Evolutionary conservation across 306 rosid genomes (phyloP), one percentile per base, ranked within the genome.

Genomic region (Cicer bijugum): DNA sequence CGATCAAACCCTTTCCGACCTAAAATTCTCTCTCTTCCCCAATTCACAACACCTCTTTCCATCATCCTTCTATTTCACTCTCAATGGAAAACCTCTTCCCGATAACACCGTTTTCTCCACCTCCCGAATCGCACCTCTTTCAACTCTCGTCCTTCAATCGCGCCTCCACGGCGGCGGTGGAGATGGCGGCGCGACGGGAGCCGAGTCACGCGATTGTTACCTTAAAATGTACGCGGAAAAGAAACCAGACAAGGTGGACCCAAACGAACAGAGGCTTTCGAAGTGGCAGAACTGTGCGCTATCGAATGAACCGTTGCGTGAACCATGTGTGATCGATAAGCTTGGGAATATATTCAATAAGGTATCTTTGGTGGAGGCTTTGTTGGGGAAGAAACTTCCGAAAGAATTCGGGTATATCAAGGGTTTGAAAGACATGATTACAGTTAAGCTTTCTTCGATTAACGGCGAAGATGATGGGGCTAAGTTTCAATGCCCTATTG

Each of bases 161-260:
- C 87, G 99, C 35, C 66, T 85, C 45, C 82, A 11, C 15, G 99
- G 97, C 1, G 97, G 97, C 0, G 98, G 97, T 0, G 98, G 97
- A 9, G 97, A 91, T 57, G 96, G 97, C 45, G 99, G 99, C 0
- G 95, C 99, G 1, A 94, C 99, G 0, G 95, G 99, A 0, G 99
- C 99, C 0, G 97, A 94, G 84, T 94, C 99, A 0, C 96, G 99
- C 37, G 99, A 94, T 53, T 94, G 99, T 59, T 94, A 94, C 67
- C 96, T 94, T 63, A 88, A 91, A 5, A 94, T 94, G 99, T 94
- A 91, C 75, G 90, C 95, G 0, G 97, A 59, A 51, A 92, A 90
- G 84, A 94, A 94, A 77, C 99, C 96, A 1, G 97, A 94, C 33
- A 94, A 94, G 77, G 88, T 91, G 1, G 99, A 94, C 40, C 99